phyloP scores from a whole-genome alignment of 75 land plant species.

The Isoetes taiwanensis region DNA sequence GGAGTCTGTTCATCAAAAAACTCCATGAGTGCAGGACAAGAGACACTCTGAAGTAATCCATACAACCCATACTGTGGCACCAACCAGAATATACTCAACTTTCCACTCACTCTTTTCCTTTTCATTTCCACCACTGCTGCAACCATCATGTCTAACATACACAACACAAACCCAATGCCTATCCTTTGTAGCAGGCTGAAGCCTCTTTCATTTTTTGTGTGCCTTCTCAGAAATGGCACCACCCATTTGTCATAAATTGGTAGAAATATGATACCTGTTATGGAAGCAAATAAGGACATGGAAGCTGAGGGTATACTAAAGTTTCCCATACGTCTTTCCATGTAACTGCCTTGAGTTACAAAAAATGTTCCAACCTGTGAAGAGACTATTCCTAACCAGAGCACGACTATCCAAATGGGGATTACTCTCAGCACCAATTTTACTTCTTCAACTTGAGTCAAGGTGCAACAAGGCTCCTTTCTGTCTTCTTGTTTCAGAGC shows the following conservation, averaged over 20 bases:
- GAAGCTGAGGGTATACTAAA: slow-evolving; percentile 41
- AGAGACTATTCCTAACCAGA: slow-evolving; percentile 29
- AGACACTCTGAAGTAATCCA: too few species aligned
- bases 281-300: slow-evolving; percentile 17
- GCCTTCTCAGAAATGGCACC: slow-evolving; percentile 24
- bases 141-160: slow-evolving; percentile 20
- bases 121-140: slow-evolving; percentile 33
- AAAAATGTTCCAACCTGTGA: slow-evolving; percentile 41
- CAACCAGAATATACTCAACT: too few species aligned
- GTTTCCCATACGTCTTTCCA: slow-evolving; percentile 22
- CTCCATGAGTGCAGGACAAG: too few species aligned
- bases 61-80: too few species aligned
- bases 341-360: slow-evolving; percentile 46
- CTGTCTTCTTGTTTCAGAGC: too few species aligned
- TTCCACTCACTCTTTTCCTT: slow-evolving; percentile 13
- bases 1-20: too few species aligned
- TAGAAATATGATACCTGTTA: slow-evolving; percentile 22
- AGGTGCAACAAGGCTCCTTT: too few species aligned
- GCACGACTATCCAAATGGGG: slow-evolving; percentile 34
- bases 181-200: slow-evolving; percentile 38
- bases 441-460: slow-evolving; percentile 35
- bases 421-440: slow-evolving; percentile 28
- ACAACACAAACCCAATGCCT: slow-evolving; percentile 32
- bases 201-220: slow-evolving; percentile 19
- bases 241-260: slow-evolving; percentile 36